Base-by-base conservation (phyloP, 2,329 filamentous ascomycete genomes). In the Hypoxylon sp. region DNA sequence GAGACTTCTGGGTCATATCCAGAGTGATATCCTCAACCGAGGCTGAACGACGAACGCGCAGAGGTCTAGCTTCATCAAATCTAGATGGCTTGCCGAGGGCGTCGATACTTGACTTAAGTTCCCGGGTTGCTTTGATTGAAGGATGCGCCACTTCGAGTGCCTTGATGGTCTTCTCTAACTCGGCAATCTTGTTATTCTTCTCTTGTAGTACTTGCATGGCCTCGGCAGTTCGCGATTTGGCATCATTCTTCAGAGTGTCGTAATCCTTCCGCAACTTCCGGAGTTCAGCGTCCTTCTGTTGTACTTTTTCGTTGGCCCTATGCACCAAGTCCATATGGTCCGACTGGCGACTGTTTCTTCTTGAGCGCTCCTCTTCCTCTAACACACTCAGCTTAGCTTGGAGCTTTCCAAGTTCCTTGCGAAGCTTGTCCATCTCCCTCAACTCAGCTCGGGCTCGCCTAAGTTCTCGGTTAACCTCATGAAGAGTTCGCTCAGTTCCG, bases 141-240 rank as follows among this genome's bases (percentile, higher is more conserved):
- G 67, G 13, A 36, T 72, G 64, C 9, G 69, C 71, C 10, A 67
- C 73, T 72, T 84, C 85, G 2, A 88, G 76, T 0, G 77, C 77
- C 63, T 80, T 81, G 41, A 88, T 76, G 69, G 87, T 84, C 70
- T 83, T 85, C 75, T 86, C 86, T 6, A 90, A 81, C 46, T 85
- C 82, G 7, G 82, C 79, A 65, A 89, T 87, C 75, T 87, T 87
- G 41, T 82, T 80, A 64, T 89, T 86, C 60, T 87, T 87, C 68
- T 84, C 84, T 58, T 85, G 82, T 48, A 90, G 71, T 2, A 89
- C 85, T 14, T 84, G 81, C 71, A 85, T 83, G 3, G 85, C 86
- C 65, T 90, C 87, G 7, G 80, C 78, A n/a, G 87, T 84, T 38
- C 84, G 83, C 5, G 81, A 76, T 66, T 88, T 85, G 17, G 85